A percentile compares a stretch with the other conserved stretches of the same genome.
Conservation (phyloP, 139 green algal genomes). For the Chlamydomonas asymmetrica region DNA sequence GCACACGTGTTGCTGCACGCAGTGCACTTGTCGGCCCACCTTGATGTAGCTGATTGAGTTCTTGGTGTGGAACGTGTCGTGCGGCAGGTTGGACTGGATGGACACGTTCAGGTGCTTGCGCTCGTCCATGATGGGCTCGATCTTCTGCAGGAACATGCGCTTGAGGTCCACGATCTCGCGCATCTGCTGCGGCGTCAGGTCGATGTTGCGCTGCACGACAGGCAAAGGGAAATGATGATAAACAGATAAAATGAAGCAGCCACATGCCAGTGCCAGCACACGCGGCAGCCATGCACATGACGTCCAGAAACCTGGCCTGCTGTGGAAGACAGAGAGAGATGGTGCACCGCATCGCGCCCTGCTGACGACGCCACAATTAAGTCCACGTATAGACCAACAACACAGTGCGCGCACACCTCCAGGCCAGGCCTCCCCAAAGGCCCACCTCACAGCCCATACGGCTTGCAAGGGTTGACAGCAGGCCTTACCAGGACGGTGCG, state of each 20-base stretch:
- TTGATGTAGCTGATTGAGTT: slow-evolving; percentile 68
- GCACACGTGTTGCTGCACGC: too few relatives aligned
- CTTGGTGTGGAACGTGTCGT: slow-evolving; percentile 65
- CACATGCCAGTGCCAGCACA: not conserved
- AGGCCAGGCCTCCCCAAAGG: too few relatives aligned
- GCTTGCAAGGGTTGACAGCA: too few relatives aligned
- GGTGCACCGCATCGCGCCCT: too few relatives aligned
- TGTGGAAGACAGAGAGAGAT: too few relatives aligned
- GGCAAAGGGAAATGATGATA: too few relatives aligned
- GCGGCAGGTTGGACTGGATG: slow-evolving; percentile 66
- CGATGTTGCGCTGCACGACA: slow-evolving; percentile 39
- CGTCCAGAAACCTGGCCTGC: not conserved
- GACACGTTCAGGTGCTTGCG: slow-evolving; percentile 63
- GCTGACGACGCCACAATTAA: too few relatives aligned
- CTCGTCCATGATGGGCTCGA: slow-evolving; percentile 58
- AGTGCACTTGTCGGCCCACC: slow-evolving; percentile 14
- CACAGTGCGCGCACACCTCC: too few relatives aligned
- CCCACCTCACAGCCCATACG: too few relatives aligned
- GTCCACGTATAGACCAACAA: too few relatives aligned
- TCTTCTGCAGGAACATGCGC: slow-evolving; percentile 64
- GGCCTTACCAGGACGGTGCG: slow-evolving; percentile 55
- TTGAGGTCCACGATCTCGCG: slow-evolving; percentile 62
- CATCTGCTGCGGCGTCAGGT: slow-evolving; percentile 55
- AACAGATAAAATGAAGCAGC: not conserved
- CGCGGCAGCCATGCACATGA: not conserved